phyloP scores from a whole-genome alignment of 768 basidiomycete genomes.

The Amanita molliuscula region DNA sequence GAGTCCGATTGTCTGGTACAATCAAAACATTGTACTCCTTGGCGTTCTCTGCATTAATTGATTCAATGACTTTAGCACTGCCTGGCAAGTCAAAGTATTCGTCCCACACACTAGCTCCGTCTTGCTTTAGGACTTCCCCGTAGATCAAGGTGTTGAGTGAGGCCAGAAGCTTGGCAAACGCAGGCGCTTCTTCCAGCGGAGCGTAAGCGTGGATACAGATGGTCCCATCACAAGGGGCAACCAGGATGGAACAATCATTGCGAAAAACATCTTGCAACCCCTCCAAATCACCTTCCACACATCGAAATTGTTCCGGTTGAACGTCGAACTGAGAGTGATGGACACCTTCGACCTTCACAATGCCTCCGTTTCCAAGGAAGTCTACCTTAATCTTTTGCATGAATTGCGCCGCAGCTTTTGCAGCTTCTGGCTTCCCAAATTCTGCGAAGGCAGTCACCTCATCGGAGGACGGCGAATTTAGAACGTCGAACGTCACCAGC shows the following conservation, averaged over 20 bases:
- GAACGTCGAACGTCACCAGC: slow-evolving; percentile 29
- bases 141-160: slow-evolving; percentile 26
- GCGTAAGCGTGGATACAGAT: slow-evolving; percentile 29
- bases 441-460: slow-evolving; percentile 26
- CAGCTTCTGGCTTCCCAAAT: slow-evolving; percentile 15
- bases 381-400: slow-evolving; percentile 13
- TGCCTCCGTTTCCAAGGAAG: slow-evolving; percentile 23
- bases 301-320: slow-evolving; percentile 20
- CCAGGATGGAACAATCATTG: slow-evolving; percentile 24
- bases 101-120: slow-evolving; percentile 30
- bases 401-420: slow-evolving; percentile 12
- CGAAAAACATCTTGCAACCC: slow-evolving; percentile 15
- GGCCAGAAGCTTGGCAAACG: slow-evolving; percentile 25
- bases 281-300: slow-evolving; percentile 27
- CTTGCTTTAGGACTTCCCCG: slow-evolving; percentile 25
- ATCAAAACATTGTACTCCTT: slow-evolving; percentile 23
- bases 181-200: slow-evolving; percentile 17
- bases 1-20: slow-evolving; percentile 24
- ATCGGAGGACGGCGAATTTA: slow-evolving; percentile 19
- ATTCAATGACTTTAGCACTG: slow-evolving; percentile 26
- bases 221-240: not conserved
- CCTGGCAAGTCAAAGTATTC: slow-evolving; percentile 35
- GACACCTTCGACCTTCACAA: slow-evolving; percentile 27
- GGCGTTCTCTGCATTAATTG: slow-evolving; percentile 20
- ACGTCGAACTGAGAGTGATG: slow-evolving; percentile 31